phyloP scores from a whole-genome alignment of 805 yeast species.

The Saturnispora mendoncae region DNA sequence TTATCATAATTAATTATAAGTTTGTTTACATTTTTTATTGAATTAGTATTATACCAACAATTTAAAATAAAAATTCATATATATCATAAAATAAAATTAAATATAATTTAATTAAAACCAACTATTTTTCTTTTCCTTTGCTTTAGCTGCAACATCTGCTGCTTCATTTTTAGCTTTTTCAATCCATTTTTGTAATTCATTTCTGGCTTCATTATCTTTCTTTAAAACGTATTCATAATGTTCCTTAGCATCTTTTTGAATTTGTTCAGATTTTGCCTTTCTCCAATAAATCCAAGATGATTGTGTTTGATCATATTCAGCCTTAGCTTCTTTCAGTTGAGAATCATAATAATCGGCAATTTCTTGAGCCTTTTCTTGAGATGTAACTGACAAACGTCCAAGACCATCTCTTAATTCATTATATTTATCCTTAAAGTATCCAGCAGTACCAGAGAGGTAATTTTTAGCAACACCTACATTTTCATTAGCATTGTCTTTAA shows the following conservation, averaged over 20 bases:
- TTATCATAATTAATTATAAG: conserved; percentile 44
- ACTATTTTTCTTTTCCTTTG: conserved; percentile 17
- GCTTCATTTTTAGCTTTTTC: conserved; percentile 7
- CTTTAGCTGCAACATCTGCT: conserved; percentile 20
- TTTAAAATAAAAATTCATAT: not conserved
- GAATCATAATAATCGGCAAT: conserved; percentile 17
- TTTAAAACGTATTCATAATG: conserved; percentile 18
- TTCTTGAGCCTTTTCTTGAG: conserved; percentile 22
- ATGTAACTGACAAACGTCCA: conserved; percentile 17
- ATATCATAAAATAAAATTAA: not conserved
- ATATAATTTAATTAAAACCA: conserved; percentile 18
- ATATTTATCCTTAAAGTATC: conserved; percentile 29
- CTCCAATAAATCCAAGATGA: conserved; percentile 26
- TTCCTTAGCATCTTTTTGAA: conserved; percentile 22
- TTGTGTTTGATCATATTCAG: conserved; percentile 22
- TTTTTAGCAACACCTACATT: conserved; percentile 4
- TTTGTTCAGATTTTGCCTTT: conserved; percentile 23
- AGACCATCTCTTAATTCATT: conserved; percentile 17
- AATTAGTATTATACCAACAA: too few species aligned
- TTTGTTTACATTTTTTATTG: not conserved
- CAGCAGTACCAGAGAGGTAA: conserved; percentile 2
- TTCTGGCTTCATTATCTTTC: conserved; percentile 19
- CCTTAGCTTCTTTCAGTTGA: conserved; percentile 20
- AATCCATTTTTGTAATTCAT: conserved; percentile 15
- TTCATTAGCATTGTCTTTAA: conserved; percentile 1